Evolutionary conservation across 2,329 filamentous ascomycete species (phyloP).

Genomic region (Orbilia ellipsospora): DNA sequence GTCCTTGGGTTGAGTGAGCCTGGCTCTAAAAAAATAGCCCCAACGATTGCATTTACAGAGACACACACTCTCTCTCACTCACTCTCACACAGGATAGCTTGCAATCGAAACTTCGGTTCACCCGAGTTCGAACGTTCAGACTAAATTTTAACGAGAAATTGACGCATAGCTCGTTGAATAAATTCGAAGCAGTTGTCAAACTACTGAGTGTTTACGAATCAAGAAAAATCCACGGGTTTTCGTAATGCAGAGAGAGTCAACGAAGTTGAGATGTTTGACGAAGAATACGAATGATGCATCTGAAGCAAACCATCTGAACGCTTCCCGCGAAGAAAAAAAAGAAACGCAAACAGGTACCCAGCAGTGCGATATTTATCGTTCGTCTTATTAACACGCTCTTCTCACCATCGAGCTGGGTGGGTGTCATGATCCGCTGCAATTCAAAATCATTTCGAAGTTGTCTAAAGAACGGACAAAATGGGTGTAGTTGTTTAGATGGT

Average conservation of each 20-base stretch:
- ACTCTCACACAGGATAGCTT: too few species aligned
- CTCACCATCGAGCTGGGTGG: conserved; percentile 12
- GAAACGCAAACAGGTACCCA: not conserved
- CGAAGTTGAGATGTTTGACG: not conserved
- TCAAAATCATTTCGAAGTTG: conserved; percentile 23
- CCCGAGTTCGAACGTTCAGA: too few species aligned
- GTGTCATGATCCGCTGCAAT: conserved; percentile 20
- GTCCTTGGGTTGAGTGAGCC: not conserved
- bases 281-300: conserved; percentile 45
- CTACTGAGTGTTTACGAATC: too few species aligned
- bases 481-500: conserved; percentile 10
- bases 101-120: too few species aligned
- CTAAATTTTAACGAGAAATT: too few species aligned
- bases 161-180: too few species aligned
- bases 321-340: conserved; percentile 5
- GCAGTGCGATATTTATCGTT: conserved; percentile 29
- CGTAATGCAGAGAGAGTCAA: too few species aligned
- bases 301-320: not conserved
- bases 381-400: conserved; percentile 6
- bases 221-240: too few species aligned
- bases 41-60: too few species aligned
- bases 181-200: too few species aligned
- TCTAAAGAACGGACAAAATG: conserved; percentile 6
- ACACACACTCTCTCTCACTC: too few species aligned
- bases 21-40: too few species aligned